Percentiles rank a stretch among this genome's conserved stretches.
phyloP scores from a whole-genome alignment of 176 grass and related monocot genomes.

The Oryza rufipogon region DNA sequence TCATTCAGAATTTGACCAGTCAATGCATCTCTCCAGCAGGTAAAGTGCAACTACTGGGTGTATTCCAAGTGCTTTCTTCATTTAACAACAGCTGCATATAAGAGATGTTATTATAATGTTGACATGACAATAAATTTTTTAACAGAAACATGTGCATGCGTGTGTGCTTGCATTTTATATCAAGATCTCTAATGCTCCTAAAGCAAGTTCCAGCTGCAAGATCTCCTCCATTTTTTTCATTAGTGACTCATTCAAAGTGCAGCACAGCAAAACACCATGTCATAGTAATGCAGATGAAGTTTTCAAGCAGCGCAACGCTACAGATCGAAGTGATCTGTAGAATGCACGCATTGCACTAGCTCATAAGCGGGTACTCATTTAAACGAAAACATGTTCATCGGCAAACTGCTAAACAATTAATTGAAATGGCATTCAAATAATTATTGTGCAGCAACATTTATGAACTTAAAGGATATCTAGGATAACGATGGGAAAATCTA shows the following conservation, averaged over 20 bases:
- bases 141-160: constrained; percentile 20
- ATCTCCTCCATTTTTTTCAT: neutral
- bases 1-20: constrained; percentile 52
- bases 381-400: neutral
- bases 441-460: neutral
- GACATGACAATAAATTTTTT: constrained; percentile 6
- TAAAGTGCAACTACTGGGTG: constrained; percentile 46
- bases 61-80: constrained; percentile 12
- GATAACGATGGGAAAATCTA: constrained; percentile 18
- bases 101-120: constrained; percentile 33
- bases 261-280: constrained; percentile 10
- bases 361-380: neutral
- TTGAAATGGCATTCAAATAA: constrained; percentile 11
- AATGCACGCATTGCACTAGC: constrained; percentile 7
- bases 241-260: neutral
- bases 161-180: constrained; percentile 31
- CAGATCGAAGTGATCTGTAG: neutral
- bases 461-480: constrained; percentile 30
- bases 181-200: constrained; percentile 24
- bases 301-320: neutral
- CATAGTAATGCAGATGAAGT: constrained; percentile 13
- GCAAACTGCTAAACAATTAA: neutral
- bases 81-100: constrained; percentile 27
- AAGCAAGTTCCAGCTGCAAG: constrained; percentile 13
- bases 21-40: constrained; percentile 38